Evolutionary conservation across 805 yeast genomes (phyloP).

Genomic region (Saccharomycopsis capsularis): DNA sequence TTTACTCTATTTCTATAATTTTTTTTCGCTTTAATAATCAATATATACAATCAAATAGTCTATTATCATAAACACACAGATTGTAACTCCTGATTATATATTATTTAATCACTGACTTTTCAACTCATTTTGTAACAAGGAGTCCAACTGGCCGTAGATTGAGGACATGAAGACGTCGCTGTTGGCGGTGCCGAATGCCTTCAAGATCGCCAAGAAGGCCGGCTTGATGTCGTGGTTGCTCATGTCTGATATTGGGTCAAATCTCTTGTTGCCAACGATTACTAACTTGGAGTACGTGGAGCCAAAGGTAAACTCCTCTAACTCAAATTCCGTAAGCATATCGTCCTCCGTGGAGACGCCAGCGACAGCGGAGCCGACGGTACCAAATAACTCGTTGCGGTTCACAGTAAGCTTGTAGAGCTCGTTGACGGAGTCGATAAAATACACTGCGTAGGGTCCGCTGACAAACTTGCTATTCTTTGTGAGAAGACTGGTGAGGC

Average conservation of each 20-base stretch:
- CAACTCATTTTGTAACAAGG: neutral
- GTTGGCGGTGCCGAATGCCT: neutral
- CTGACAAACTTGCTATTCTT: slow-evolving; percentile 27
- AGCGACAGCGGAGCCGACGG: slow-evolving; percentile 28
- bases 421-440: slow-evolving; percentile 38
- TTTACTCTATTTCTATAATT: too few relatives aligned
- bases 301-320: slow-evolving; percentile 80
- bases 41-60: too few relatives aligned
- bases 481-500: slow-evolving; percentile 38
- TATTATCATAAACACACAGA: too few relatives aligned
- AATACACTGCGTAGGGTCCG: slow-evolving; percentile 37
- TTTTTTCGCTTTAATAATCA: too few relatives aligned
- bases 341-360: slow-evolving; percentile 30
- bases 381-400: slow-evolving; percentile 31
- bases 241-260: slow-evolving; percentile 65
- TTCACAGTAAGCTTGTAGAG: slow-evolving; percentile 33
- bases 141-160: neutral
- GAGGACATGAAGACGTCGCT: neutral
- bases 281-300: slow-evolving; percentile 72
- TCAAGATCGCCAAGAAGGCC: slow-evolving; percentile 8
- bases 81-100: too few relatives aligned
- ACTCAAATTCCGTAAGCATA: slow-evolving; percentile 39
- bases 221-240: slow-evolving; percentile 22
- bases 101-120: neutral
- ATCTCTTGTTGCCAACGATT: slow-evolving; percentile 50